Evolutionary conservation across 805 yeast genomes (phyloP).

Genomic region (Zygosaccharomyces pseudorouxii): DNA sequence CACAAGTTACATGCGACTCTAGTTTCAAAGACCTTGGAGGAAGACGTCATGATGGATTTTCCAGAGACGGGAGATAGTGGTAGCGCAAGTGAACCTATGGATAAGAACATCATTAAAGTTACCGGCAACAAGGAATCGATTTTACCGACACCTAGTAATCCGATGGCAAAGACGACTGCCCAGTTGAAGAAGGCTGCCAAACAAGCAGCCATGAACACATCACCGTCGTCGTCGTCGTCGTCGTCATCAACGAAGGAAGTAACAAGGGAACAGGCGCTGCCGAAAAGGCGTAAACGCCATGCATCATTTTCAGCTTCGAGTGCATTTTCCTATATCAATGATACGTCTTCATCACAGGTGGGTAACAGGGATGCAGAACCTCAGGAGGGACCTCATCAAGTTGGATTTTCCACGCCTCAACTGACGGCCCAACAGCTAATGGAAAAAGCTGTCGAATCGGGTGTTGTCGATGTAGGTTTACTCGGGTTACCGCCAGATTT

Average conservation of each 20-base stretch:
- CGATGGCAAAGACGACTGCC: slow-evolving; percentile 31
- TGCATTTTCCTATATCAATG: slow-evolving; percentile 34
- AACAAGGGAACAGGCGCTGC: slow-evolving; percentile 3
- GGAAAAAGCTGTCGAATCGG: slow-evolving; percentile 31
- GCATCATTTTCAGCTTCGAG: slow-evolving; percentile 44
- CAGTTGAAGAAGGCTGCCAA: slow-evolving; percentile 30
- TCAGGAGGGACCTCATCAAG: slow-evolving; percentile 53
- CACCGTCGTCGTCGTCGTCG: not conserved
- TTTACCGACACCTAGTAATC: slow-evolving; percentile 33
- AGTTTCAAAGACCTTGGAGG: slow-evolving; percentile 34
- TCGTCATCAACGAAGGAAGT: slow-evolving; percentile 5
- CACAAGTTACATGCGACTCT: slow-evolving; percentile 74
- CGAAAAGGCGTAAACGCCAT: slow-evolving; percentile 36
- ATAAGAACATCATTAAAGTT: slow-evolving; percentile 36
- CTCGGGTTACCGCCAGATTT: slow-evolving; percentile 26
- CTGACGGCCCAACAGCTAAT: slow-evolving; percentile 45
- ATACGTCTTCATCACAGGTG: slow-evolving; percentile 14
- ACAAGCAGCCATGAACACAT: slow-evolving; percentile 12
- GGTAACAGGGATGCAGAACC: slow-evolving; percentile 17
- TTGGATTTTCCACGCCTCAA: slow-evolving; percentile 81
- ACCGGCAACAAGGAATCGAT: slow-evolving; percentile 39
- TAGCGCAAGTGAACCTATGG: slow-evolving; percentile 25
- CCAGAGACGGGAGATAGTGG: slow-evolving; percentile 14
- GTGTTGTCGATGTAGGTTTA: slow-evolving; percentile 24
- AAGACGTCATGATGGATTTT: slow-evolving; percentile 7